phyloP scores from a whole-genome alignment of 1,284 basidiomycete genomes.

The Ganoderma leucocontextum region DNA sequence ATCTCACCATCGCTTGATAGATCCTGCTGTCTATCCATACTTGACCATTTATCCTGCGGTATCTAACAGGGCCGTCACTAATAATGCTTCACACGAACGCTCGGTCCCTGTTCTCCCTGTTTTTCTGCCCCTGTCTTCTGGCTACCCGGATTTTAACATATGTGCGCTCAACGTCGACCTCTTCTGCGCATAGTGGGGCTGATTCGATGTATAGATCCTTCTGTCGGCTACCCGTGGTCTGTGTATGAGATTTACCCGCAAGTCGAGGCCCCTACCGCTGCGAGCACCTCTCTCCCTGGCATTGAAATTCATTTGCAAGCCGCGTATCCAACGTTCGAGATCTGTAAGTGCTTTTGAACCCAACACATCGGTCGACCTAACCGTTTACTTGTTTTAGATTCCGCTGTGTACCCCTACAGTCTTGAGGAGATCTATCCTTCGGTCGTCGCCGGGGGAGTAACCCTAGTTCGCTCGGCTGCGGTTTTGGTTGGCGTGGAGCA shows the following conservation, averaged over 20 bases:
- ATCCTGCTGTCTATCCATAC: conserved; percentile 35
- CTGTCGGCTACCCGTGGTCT: conserved; percentile 47
- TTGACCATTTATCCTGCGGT: conserved; percentile 28
- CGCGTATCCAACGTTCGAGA: conserved; percentile 37
- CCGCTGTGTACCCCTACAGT: conserved; percentile 38
- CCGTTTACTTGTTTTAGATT: conserved; percentile 23
- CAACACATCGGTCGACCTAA: neutral
- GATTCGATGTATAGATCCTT: conserved; percentile 41
- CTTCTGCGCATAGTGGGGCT: neutral
- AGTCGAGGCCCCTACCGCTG: neutral
- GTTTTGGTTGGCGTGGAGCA: conserved; percentile 20
- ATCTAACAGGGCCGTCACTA: conserved; percentile 4
- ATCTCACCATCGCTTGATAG: conserved; percentile 11
- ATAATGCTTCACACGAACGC: neutral
- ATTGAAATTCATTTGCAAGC: conserved; percentile 19
- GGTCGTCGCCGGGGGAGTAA: conserved; percentile 4
- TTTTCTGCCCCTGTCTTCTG: conserved; percentile 8
- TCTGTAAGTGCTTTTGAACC: conserved; percentile 29
- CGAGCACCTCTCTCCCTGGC: neutral
- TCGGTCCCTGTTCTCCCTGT: conserved; percentile 13
- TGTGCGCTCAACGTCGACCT: conserved; percentile 28
- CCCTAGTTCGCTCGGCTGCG: neutral
- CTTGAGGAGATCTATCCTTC: conserved; percentile 29
- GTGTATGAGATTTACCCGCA: conserved; percentile 39
- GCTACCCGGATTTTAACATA: conserved; percentile 32